phyloP scores from a whole-genome alignment of 2,329 filamentous ascomycete genomes.

The Xylaria hypoxylon region DNA sequence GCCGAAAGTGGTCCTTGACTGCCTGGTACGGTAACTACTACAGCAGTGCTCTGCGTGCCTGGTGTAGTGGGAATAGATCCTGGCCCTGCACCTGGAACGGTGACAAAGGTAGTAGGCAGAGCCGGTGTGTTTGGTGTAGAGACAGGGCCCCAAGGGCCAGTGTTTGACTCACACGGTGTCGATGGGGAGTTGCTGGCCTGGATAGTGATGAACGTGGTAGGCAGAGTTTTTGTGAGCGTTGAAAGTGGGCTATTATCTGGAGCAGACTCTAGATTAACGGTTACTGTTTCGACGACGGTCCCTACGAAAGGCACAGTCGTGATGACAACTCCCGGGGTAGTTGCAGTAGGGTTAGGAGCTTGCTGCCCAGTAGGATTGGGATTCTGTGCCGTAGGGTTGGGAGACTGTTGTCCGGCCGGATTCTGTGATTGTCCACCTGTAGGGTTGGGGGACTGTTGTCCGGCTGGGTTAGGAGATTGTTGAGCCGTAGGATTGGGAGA shows the following conservation, averaged over 20 bases:
- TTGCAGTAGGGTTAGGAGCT: conserved; percentile 14
- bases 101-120: conserved; percentile 31
- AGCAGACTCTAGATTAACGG: conserved; percentile 27
- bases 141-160: conserved; percentile 22
- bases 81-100: conserved; percentile 22
- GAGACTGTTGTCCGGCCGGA: conserved; percentile 9
- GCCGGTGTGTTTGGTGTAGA: conserved; percentile 20
- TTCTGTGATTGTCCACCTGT: conserved; percentile 7
- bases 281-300: conserved; percentile 36
- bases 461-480: conserved; percentile 24
- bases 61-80: conserved; percentile 12
- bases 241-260: conserved; percentile 22
- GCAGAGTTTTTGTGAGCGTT: conserved; percentile 18
- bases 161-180: conserved; percentile 32
- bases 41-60: conserved; percentile 7
- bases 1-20: conserved; percentile 28
- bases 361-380: conserved; percentile 12
- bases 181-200: conserved; percentile 25
- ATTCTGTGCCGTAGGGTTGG: conserved; percentile 1
- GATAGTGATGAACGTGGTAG: conserved; percentile 34
- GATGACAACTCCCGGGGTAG: conserved; percentile 16
- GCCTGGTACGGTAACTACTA: conserved; percentile 32
- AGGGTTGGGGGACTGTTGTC: conserved; percentile 10
- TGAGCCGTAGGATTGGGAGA: conserved; percentile 19
- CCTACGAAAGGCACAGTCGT: conserved; percentile 28